Conservation (phyloP, 179 eudicot genomes). For the Dionaea muscipula region DNA sequence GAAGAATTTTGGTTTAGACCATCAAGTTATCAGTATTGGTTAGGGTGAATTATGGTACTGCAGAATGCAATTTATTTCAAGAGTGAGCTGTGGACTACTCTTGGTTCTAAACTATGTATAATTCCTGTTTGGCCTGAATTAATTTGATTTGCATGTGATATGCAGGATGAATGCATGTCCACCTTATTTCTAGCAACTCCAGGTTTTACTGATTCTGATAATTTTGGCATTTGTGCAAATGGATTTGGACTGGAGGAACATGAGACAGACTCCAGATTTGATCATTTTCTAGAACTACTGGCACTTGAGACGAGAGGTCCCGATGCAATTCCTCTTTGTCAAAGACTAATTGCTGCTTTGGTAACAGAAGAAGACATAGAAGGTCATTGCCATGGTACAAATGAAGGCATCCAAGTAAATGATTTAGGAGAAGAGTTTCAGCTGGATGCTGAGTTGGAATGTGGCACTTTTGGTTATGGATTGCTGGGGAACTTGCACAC, state of each 20-base stretch:
- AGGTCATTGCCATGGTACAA: not conserved
- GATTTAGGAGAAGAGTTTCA: constrained; percentile 23
- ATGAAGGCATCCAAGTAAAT: constrained; percentile 19
- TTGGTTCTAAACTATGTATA: not conserved
- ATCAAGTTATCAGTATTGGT: too few species aligned
- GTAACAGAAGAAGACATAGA: constrained; percentile 40
- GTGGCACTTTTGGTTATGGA: constrained; percentile 16
- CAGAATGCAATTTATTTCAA: too few species aligned
- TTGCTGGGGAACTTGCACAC: constrained; percentile 19
- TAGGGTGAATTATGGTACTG: too few species aligned
- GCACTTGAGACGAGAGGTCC: constrained; percentile 10
- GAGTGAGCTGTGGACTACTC: not conserved
- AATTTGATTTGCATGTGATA: not conserved
- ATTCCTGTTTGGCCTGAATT: not conserved
- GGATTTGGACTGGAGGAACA: constrained; percentile 21
- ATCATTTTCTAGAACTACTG: constrained; percentile 17
- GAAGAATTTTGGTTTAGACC: too few species aligned
- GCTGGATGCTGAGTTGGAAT: constrained; percentile 22
- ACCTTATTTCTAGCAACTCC: constrained; percentile 15
- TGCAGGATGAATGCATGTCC: constrained; percentile 26
- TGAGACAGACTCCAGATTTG: constrained; percentile 14
- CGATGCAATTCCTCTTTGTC: constrained; percentile 31
- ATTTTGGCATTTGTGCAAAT: constrained; percentile 14
- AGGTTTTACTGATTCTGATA: constrained; percentile 15
- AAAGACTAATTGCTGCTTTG: constrained; percentile 48